These are phyloP conservation scores for Nicotiana tomentosiformis DNA, from an alignment of 257 asterid species.

Conservation along the genomic window DNA sequence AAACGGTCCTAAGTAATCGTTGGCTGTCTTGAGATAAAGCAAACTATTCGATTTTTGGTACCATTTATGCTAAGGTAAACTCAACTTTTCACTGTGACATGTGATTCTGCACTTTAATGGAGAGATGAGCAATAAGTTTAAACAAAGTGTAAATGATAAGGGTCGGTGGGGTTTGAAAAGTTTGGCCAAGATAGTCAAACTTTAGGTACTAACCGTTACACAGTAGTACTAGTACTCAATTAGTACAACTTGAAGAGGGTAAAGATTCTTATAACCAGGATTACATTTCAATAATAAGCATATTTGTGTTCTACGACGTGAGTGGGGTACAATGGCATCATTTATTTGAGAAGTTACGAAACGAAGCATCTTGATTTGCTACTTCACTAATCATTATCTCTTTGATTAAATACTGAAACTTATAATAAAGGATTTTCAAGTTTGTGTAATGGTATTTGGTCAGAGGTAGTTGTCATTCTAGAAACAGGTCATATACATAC, in stretches of 20 bases:
- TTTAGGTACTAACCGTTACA: not conserved
- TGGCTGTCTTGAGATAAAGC: not conserved
- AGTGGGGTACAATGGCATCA: conserved; percentile 8
- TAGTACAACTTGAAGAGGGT: not conserved
- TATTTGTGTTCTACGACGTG: not conserved
- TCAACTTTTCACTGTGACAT: not conserved
- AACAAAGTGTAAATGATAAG: not conserved
- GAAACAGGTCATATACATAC: not conserved
- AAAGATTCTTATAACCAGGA: not conserved
- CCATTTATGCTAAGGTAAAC: not conserved
- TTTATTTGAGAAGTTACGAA: not conserved
- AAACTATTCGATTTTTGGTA: not conserved
- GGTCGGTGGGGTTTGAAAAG: not conserved
- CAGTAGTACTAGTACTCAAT: not conserved
- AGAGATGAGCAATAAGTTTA: not conserved
- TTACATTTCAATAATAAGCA: not conserved
- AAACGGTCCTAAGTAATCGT: not conserved
- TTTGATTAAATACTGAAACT: not conserved
- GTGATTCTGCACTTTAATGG: not conserved
- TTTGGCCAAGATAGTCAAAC: not conserved
- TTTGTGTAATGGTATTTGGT: not conserved
- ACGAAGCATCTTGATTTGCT: not conserved
- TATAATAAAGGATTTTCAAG: not conserved
- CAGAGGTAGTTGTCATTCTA: not conserved
- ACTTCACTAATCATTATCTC: not conserved